A percentile compares a stretch with the other conserved stretches of the same genome.
These are phyloP conservation scores for Crithidia thermophila DNA, from an alignment of 208 protist species.

Conservation along the genomic window DNA sequence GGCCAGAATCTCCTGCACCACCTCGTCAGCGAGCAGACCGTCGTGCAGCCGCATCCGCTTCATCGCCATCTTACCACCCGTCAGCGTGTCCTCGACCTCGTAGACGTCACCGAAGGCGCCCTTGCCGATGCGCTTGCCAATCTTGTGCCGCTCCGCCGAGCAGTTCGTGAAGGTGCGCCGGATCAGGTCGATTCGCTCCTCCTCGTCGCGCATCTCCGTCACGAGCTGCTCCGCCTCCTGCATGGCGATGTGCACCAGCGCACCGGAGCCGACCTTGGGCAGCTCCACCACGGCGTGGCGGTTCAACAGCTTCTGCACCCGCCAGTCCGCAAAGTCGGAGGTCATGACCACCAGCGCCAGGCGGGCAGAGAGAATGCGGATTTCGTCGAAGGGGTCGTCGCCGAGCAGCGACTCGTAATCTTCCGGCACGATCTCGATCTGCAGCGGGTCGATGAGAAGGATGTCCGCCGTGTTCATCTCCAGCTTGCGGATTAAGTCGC, in stretches of 20 bases:
- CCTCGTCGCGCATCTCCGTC: constrained; percentile 74
- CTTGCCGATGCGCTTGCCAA: constrained; percentile 69
- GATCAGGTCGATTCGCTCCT: constrained; percentile 78
- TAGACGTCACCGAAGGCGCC: constrained; percentile 90
- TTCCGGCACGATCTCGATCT: constrained; percentile 61
- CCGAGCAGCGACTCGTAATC: constrained; percentile 59
- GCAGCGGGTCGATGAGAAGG: constrained; percentile 80
- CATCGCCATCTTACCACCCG: constrained; percentile 89
- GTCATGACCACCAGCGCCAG: constrained; percentile 78
- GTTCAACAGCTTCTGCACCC: constrained; percentile 74
- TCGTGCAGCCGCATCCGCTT: constrained; percentile 91
- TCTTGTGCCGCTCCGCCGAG: constrained; percentile 58
- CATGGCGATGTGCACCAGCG: constrained; percentile 85
- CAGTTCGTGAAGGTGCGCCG: constrained; percentile 75
- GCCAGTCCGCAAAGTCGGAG: constrained; percentile 82
- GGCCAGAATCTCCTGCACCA: constrained; percentile 87
- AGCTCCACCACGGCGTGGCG: constrained; percentile 83
- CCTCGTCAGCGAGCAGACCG: constrained; percentile 64
- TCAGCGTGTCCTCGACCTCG: constrained; percentile 85
- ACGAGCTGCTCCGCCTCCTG: constrained; percentile 87
- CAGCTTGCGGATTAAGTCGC: constrained; percentile 72
- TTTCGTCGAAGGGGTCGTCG: constrained; percentile 61
- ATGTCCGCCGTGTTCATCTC: constrained; percentile 63
- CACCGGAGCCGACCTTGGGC: constrained; percentile 67
- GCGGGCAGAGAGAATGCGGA: constrained; percentile 41